Conservation (phyloP, 108 stramenopile species). For the Poteriospumella lacustris region DNA sequence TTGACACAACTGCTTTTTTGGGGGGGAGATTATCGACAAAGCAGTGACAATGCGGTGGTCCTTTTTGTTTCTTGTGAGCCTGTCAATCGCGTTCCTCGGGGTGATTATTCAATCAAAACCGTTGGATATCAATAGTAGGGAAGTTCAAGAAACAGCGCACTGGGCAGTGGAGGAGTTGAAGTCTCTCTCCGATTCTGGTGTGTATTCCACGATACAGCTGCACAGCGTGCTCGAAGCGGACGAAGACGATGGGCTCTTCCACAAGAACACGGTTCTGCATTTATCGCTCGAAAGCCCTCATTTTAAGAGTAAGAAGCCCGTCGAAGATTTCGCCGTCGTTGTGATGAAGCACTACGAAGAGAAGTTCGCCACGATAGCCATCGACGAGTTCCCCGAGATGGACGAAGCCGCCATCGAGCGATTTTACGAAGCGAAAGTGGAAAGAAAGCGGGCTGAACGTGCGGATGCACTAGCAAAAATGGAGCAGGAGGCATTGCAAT, state of each 20-base stretch:
- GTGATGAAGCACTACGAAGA: constrained; percentile 30
- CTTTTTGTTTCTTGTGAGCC: no score
- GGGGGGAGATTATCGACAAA: no score
- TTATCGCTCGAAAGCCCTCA: neutral
- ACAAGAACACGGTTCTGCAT: constrained; percentile 10
- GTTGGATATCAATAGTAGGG: no score
- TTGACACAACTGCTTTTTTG: no score
- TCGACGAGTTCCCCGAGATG: constrained; percentile 40
- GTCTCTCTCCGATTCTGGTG: neutral
- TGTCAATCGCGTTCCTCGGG: no score
- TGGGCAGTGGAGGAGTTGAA: neutral
- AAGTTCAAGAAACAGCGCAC: no score
- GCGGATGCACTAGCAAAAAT: neutral
- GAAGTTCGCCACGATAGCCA: constrained; percentile 18
- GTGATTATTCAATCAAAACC: no score
- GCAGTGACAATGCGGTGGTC: no score
- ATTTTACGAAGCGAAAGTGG: constrained; percentile 14
- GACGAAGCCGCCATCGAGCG: constrained; percentile 26
- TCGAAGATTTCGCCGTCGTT: constrained; percentile 12
- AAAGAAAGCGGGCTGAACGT: neutral
- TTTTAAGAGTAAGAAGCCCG: constrained; percentile 14
- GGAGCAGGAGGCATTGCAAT: neutral
- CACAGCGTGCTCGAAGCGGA: neutral
- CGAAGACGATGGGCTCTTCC: constrained; percentile 10
- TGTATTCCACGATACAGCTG: neutral